Evolutionary conservation across 1,139 yeast species (phyloP).

Genomic region (Lodderomyces pseudojiufengensis): DNA sequence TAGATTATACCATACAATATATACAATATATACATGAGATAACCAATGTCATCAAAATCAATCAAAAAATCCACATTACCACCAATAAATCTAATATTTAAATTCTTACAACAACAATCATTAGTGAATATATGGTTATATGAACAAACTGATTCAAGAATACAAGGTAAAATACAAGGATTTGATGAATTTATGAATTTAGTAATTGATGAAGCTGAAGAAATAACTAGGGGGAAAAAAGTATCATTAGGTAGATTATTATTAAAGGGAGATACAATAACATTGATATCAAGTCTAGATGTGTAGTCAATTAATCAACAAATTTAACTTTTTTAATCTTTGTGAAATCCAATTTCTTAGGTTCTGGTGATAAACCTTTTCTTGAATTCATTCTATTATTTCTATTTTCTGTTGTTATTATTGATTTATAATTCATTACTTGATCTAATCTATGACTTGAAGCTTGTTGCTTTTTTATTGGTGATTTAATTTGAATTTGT

Average conservation of each 20-base stretch:
- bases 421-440: slow-evolving; percentile 25
- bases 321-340: slow-evolving; percentile 10
- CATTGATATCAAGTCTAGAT: slow-evolving; percentile 64
- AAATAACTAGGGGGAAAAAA: slow-evolving; percentile 48
- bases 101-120: slow-evolving; percentile 77
- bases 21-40: not conserved
- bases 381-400: slow-evolving; percentile 18
- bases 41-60: slow-evolving; percentile 17
- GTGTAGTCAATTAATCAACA: slow-evolving; percentile 12
- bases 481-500: slow-evolving; percentile 13
- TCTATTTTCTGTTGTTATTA: slow-evolving; percentile 23
- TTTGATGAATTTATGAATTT: slow-evolving; percentile 98
- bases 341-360: slow-evolving; percentile 1
- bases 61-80: slow-evolving; percentile 56
- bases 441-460: slow-evolving; percentile 26
- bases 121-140: slow-evolving; percentile 82
- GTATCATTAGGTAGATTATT: slow-evolving; percentile 53
- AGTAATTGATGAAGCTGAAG: slow-evolving; percentile 87
- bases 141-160: slow-evolving; percentile 74
- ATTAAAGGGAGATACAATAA: slow-evolving; percentile 91
- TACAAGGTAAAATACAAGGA: slow-evolving; percentile 84
- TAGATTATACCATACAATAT: too few relatives aligned
- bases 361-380: slow-evolving; percentile 2
- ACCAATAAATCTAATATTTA: slow-evolving; percentile 88
- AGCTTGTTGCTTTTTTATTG: slow-evolving; percentile 16